These are phyloP conservation scores for Solanum sitiens DNA, from an alignment of 257 asterid genomes.

Conservation along the genomic window DNA sequence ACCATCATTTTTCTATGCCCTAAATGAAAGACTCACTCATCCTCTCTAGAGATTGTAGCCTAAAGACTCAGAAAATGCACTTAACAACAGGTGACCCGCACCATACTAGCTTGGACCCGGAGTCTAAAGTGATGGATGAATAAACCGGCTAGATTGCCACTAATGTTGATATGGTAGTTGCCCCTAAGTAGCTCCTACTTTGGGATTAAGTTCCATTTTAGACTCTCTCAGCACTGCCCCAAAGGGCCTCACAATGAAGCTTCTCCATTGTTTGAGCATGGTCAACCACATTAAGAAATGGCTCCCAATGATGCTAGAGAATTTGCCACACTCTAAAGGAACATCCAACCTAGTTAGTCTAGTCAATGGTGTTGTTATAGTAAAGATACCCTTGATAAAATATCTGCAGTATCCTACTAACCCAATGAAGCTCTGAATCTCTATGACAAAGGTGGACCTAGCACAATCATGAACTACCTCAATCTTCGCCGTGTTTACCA, in stretches of 20 bases:
- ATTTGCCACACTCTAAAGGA: neutral
- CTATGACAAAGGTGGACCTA: neutral
- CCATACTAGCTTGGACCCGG: no score
- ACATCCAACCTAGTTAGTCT: neutral
- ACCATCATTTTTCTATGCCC: no score
- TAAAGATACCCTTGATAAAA: neutral
- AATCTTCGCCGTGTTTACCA: neutral
- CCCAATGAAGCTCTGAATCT: neutral
- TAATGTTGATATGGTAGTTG: neutral
- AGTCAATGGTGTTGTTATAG: neutral
- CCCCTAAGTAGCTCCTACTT: neutral
- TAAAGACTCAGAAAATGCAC: no score
- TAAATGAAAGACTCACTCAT: neutral
- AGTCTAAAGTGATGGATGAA: no score
- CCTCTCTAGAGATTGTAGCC: neutral
- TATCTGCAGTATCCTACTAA: neutral
- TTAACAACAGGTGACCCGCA: neutral
- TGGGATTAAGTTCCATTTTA: neutral
- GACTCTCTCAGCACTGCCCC: neutral
- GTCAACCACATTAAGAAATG: neutral
- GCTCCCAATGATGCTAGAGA: neutral
- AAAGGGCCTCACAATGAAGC: neutral
- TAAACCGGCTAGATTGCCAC: neutral
- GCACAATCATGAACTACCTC: neutral
- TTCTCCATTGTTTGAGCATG: neutral